Percentiles rank a stretch among this genome's conserved stretches.
phyloP scores from a whole-genome alignment of 1,284 basidiomycete species.

The Coniophora puteana region DNA sequence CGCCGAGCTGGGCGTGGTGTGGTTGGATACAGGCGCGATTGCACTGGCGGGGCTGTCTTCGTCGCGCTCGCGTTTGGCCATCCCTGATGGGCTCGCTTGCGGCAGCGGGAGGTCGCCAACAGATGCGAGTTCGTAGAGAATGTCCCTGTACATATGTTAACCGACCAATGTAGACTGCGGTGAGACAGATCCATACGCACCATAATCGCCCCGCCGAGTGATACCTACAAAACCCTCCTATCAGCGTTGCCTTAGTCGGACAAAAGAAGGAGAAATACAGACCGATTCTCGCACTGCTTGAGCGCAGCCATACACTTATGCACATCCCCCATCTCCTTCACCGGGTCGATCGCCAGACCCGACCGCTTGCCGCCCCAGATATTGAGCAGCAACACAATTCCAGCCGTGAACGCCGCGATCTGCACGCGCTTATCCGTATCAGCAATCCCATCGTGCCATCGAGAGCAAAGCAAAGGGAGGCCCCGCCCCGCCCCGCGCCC shows the following conservation, averaged over 20 bases:
- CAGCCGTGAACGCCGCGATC: constrained; percentile 41
- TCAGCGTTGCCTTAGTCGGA: neutral
- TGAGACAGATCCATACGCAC: constrained; percentile 15
- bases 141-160: constrained; percentile 44
- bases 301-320: constrained; percentile 58
- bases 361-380: constrained; percentile 53
- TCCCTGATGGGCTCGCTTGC: constrained; percentile 40
- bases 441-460: too few relatives aligned
- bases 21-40: too few relatives aligned
- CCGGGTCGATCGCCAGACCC: constrained; percentile 42
- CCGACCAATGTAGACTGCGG: neutral
- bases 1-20: too few relatives aligned
- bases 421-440: constrained; percentile 13
- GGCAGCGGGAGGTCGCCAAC: constrained; percentile 65
- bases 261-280: constrained; percentile 1
- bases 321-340: constrained; percentile 58
- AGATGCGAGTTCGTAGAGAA: constrained; percentile 63
- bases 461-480: too few relatives aligned
- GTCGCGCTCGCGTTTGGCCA: constrained; percentile 62
- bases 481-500: too few relatives aligned
- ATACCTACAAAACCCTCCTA: constrained; percentile 15
- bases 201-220: constrained; percentile 26
- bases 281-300: constrained; percentile 31
- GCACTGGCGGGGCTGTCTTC: constrained; percentile 36
- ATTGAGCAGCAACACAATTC: constrained; percentile 49